Evolutionary conservation across 768 basidiomycete species (phyloP), one percentile per base, ranked within the genome.

Genomic region (Dentipellis sp.): DNA sequence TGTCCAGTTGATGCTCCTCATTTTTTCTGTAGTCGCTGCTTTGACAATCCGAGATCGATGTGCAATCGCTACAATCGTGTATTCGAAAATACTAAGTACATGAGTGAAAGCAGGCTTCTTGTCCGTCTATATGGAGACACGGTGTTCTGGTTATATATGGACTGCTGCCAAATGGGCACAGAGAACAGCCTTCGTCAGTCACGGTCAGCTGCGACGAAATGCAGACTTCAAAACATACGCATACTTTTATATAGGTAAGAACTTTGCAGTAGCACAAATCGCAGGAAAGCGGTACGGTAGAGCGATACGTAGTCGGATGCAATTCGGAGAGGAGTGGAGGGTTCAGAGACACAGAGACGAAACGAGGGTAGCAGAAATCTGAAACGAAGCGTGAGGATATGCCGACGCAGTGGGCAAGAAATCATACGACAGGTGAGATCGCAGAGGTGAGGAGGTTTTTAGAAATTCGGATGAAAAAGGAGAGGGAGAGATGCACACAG

Each of bases 261-360:
- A 54, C 55, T 42, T 61, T 54, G 59, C 59, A 57, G 54, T 61
- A 61, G 59, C 52, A 61, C 55, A 56, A 57, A 61, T 61, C 58
- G 60, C 60, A 59, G 56, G 47, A 50, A 46, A 55, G 56, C 59
- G 57, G 61, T 62, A 62, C 59, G 61, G 52, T 62, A 60, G 47
- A 56, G 29, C 56, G 50, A 49, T 39, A 55, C 53, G 29, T 17
- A 3, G 16, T 55, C 60, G 56, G 60, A 56, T 56, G 52, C 10
- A 42, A 37, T 16, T 16, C 16, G 10, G 34, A 22, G 46, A 16
- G 56, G 56, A 59, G 57, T 53, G 55, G 60, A 48, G 56, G 47
- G 50, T 52, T 39, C 58, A 50, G 55, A 59, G 56, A 58, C 54
- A 55, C 51, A 56, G 52, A 62, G 34, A 53, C 51, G 46, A 58